Evolutionary conservation across 768 basidiomycete species (phyloP).

Genomic region (Russula sp.): DNA sequence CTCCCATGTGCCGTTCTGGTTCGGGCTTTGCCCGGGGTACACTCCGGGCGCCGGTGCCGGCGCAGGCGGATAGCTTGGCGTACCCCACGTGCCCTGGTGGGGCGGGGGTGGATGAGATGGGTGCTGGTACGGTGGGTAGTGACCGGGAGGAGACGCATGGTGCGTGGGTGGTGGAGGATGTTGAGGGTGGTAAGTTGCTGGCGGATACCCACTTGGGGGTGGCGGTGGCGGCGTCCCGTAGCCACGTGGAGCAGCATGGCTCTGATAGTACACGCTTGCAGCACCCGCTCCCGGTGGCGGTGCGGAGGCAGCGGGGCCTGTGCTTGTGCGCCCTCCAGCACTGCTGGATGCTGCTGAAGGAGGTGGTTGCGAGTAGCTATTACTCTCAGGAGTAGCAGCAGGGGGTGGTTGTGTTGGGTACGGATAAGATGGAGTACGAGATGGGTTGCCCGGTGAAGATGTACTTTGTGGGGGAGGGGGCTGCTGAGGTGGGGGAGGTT

Average conservation of each 20-base stretch:
- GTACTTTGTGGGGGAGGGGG: constrained; percentile 14
- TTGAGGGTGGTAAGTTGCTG: constrained; percentile 3
- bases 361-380: constrained; percentile 1
- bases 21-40: constrained; percentile 6
- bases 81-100: background rate
- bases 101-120: constrained; percentile 15
- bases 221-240: constrained; percentile 15
- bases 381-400: background rate
- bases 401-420: constrained; percentile 14
- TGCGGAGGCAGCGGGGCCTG: constrained; percentile 8
- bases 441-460: constrained; percentile 10
- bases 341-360: background rate
- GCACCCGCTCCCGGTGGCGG: constrained; percentile 11
- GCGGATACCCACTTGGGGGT: constrained; percentile 7
- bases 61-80: constrained; percentile 3
- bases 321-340: constrained; percentile 12
- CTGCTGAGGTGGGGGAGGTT: constrained; percentile 13
- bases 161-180: constrained; percentile 14
- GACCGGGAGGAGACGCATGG: constrained; percentile 8
- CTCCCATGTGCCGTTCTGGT: constrained; percentile 7
- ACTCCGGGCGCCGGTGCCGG: constrained; percentile 7
- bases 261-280: constrained; percentile 16
- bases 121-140: constrained; percentile 13
- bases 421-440: constrained; percentile 12
- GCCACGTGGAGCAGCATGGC: constrained; percentile 4